phyloP scores from a whole-genome alignment of 2,329 filamentous ascomycete species.

The Colletotrichum sp. region DNA sequence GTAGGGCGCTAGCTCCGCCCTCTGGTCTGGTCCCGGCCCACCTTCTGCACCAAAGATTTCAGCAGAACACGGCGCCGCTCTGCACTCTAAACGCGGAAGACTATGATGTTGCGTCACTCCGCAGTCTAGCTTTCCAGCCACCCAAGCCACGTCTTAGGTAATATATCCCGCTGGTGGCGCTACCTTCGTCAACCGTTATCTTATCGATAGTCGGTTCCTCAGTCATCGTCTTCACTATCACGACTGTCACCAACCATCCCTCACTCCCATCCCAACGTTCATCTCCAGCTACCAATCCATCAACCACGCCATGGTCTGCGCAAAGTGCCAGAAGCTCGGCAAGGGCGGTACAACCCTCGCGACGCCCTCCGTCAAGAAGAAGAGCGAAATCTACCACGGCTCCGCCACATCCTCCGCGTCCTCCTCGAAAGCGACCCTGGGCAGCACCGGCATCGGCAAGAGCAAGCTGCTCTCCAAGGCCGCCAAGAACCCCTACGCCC shows the following conservation, averaged over 20 bases:
- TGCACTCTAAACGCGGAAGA: neutral
- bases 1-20: neutral
- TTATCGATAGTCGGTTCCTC: neutral
- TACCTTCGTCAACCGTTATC: neutral
- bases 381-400: conserved; percentile 70
- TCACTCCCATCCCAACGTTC: neutral
- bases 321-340: conserved; percentile 66
- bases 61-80: neutral
- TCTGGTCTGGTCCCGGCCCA: neutral
- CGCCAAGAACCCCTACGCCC: conserved; percentile 70
- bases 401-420: conserved; percentile 54
- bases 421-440: conserved; percentile 55
- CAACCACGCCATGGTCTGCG: conserved; percentile 61
- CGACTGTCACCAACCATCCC: neutral
- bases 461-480: conserved; percentile 69
- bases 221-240: neutral
- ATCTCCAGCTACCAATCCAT: neutral
- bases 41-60: neutral
- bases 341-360: conserved; percentile 63
- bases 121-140: neutral
- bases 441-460: conserved; percentile 65
- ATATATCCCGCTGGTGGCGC: neutral
- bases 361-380: conserved; percentile 70
- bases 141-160: neutral
- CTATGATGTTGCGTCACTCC: conserved; percentile 9